phyloP scores from a whole-genome alignment of 345 rosid species.

The Heritiera fomes region DNA sequence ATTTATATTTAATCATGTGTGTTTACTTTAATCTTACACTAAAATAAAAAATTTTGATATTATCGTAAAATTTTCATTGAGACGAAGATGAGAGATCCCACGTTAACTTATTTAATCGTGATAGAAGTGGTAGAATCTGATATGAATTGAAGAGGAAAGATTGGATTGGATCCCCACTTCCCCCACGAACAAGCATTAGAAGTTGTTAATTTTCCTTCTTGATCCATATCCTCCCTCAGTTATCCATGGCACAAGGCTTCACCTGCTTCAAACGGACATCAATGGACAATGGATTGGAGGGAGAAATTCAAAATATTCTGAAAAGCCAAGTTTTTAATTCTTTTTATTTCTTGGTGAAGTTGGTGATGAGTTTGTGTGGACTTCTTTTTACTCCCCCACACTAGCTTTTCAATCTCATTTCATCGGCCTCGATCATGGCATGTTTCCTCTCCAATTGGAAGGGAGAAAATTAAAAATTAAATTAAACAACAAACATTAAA shows the following conservation, averaged over 20 bases:
- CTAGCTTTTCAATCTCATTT: neutral
- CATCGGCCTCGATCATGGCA: neutral
- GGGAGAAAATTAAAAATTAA: neutral
- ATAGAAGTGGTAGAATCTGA: neutral
- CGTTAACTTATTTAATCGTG: neutral
- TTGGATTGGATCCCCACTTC: neutral
- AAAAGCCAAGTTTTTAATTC: neutral
- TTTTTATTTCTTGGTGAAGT: too few relatives aligned
- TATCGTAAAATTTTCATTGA: too few relatives aligned
- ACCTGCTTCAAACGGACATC: neutral
- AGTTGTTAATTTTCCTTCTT: too few relatives aligned
- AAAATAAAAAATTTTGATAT: too few relatives aligned
- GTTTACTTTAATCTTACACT: too few relatives aligned
- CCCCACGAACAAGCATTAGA: neutral
- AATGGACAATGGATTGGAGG: neutral
- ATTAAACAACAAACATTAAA: too few relatives aligned
- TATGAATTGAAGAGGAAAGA: neutral
- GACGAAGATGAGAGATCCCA: too few relatives aligned
- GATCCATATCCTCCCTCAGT: slow-evolving; percentile 6
- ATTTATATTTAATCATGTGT: too few relatives aligned
- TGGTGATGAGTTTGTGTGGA: too few relatives aligned
- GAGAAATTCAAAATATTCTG: neutral
- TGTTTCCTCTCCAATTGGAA: neutral
- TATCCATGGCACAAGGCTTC: neutral
- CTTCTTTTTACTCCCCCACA: neutral